phyloP scores from a whole-genome alignment of 73 alveolate genomes.

The Symbiodinium pilosum region DNA sequence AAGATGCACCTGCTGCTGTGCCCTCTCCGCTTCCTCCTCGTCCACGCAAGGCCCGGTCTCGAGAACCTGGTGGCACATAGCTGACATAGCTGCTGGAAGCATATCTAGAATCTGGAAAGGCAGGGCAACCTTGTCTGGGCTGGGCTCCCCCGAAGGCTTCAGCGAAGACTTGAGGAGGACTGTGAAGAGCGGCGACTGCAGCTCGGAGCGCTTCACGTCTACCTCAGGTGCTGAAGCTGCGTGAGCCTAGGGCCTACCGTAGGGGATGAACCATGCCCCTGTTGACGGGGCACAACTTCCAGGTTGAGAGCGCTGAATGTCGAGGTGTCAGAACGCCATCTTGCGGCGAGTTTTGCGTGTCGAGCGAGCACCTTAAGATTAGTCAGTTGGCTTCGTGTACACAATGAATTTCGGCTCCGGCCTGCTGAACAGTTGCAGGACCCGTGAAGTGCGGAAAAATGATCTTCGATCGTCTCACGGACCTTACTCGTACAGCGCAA shows the following conservation, averaged over 20 bases:
- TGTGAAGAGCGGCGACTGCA: conserved; percentile 43
- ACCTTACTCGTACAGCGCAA: not conserved
- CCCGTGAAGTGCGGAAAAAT: not conserved
- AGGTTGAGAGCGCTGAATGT: conserved; percentile 75
- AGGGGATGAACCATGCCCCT: no score
- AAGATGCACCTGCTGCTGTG: not conserved
- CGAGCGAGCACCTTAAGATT: conserved; percentile 55
- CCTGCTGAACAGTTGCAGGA: conserved; percentile 7
- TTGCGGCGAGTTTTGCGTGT: conserved; percentile 26
- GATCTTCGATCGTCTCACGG: not conserved
- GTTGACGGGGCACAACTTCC: conserved; percentile 34
- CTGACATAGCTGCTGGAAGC: no score
- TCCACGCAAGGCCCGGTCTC: no score
- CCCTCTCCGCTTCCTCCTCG: not conserved
- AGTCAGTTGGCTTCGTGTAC: no score
- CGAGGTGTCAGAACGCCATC: conserved; percentile 61
- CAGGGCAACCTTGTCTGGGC: not conserved
- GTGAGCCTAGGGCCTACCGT: no score
- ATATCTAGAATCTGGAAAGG: no score
- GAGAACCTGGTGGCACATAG: no score
- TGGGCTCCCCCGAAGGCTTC: not conserved
- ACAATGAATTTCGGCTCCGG: not conserved
- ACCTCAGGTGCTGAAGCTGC: not conserved
- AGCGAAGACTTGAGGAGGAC: conserved; percentile 28
- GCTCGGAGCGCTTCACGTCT: conserved; percentile 49